A percentile compares a stretch with the other conserved stretches of the same genome.
phyloP scores from a whole-genome alignment of 805 yeast genomes.

The Ogataea allantospora region DNA sequence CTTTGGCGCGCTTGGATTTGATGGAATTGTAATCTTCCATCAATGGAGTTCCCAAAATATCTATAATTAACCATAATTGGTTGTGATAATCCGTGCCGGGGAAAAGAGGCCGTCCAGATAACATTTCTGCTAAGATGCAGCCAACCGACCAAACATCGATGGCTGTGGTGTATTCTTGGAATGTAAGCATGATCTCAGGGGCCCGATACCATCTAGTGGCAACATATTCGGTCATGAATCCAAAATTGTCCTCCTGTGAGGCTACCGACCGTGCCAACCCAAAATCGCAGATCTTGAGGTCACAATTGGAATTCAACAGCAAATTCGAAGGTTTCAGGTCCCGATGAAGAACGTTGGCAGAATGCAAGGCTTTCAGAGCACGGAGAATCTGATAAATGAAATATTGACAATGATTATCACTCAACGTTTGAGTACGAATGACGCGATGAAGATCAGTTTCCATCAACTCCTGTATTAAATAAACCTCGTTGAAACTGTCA shows the following conservation, averaged over 20 bases:
- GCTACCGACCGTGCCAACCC: conserved; percentile 79
- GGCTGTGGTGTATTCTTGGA: conserved; percentile 89
- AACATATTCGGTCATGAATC: conserved; percentile 93
- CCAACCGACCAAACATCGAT: conserved; percentile 98
- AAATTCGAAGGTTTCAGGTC: conserved; percentile 90
- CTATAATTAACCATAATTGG: conserved; percentile 81
- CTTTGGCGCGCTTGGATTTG: conserved; percentile 81
- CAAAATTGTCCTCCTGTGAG: conserved; percentile 61
- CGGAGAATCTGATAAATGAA: conserved; percentile 88
- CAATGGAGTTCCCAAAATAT: conserved; percentile 83
- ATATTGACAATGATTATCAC: conserved; percentile 93
- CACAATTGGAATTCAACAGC: conserved; percentile 87
- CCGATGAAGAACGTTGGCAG: conserved; percentile 91
- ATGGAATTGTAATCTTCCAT: conserved; percentile 74
- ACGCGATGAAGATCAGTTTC: conserved; percentile 85
- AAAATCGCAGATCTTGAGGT: conserved; percentile 89
- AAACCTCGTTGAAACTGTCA: conserved; percentile 81
- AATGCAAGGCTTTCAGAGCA: conserved; percentile 86
- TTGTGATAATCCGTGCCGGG: conserved; percentile 95
- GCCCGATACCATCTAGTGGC: conserved; percentile 98
- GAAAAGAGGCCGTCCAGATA: conserved; percentile 82
- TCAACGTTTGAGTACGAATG: conserved; percentile 73
- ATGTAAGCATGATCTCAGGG: conserved; percentile 95
- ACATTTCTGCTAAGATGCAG: conserved; percentile 88
- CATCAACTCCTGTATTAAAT: conserved; percentile 84